Evolutionary conservation across 2,329 filamentous ascomycete genomes (phyloP).

Genomic region (Apiospora aurea): DNA sequence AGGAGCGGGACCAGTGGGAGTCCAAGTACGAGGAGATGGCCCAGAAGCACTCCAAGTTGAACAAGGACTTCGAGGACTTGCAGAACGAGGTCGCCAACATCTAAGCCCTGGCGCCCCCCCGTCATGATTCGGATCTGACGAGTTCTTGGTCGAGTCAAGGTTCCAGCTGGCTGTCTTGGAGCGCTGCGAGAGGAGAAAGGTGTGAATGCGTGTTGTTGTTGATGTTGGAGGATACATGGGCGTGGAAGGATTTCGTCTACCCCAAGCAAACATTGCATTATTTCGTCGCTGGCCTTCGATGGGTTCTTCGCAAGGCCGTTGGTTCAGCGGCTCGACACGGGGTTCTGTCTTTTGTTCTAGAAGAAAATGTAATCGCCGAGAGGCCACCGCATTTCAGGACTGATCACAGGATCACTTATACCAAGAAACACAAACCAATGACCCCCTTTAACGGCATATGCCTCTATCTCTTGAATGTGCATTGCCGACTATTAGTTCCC

Average conservation of each 20-base stretch:
- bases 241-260: slow-evolving; percentile 7
- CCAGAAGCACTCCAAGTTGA: slow-evolving; percentile 82
- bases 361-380: slow-evolving; percentile 22
- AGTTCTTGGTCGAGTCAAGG: slow-evolving; percentile 23
- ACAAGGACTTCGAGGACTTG: slow-evolving; percentile 93
- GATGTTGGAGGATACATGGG: slow-evolving; percentile 20
- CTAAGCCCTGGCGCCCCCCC: slow-evolving; percentile 51
- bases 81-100: slow-evolving; percentile 93
- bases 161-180: slow-evolving; percentile 7
- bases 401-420: slow-evolving; percentile 24
- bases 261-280: slow-evolving; percentile 24
- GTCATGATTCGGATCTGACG: slow-evolving; percentile 4
- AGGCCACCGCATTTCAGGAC: slow-evolving; percentile 24
- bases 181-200: slow-evolving; percentile 12
- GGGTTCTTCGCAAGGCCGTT: slow-evolving; percentile 23
- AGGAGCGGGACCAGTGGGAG: slow-evolving; percentile 93
- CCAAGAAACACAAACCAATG: slow-evolving; percentile 20
- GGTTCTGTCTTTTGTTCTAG: slow-evolving; percentile 24
- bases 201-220: slow-evolving; percentile 15
- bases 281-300: slow-evolving; percentile 23
- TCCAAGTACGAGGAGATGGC: slow-evolving; percentile 97
- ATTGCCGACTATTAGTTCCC: slow-evolving; percentile 32
- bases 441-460: not conserved
- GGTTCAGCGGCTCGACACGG: slow-evolving; percentile 19
- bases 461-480: not conserved